Conservation (phyloP, 108 stramenopile genomes). For the Conticribra weissflogii region DNA sequence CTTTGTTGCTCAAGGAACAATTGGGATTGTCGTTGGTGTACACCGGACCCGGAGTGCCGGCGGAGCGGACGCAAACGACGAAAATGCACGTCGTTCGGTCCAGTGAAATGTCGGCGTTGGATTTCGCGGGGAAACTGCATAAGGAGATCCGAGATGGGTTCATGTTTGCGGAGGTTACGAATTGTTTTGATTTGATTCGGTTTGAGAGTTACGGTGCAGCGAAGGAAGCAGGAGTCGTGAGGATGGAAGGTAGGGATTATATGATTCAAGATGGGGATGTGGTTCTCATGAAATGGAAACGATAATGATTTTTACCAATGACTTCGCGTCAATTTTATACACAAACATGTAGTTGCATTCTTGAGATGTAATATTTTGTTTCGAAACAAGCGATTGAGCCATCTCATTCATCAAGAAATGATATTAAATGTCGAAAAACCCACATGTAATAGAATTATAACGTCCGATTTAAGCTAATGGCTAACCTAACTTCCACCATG, state of each 20-base stretch:
- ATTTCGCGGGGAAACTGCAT: conserved; percentile 76
- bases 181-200: conserved; percentile 46
- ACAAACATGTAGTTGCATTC: no score
- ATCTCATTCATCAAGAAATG: no score
- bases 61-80: conserved; percentile 65
- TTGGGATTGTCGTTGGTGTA: conserved; percentile 50
- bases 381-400: no score
- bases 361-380: no score
- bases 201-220: conserved; percentile 66
- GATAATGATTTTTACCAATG: no score
- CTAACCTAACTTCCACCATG: neutral
- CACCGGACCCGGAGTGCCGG: conserved; percentile 74
- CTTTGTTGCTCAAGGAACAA: conserved; percentile 51
- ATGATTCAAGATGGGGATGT: conserved; percentile 83
- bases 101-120: conserved; percentile 39
- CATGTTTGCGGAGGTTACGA: conserved; percentile 84
- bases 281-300: conserved; percentile 82
- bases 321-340: no score
- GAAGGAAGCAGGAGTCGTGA: conserved; percentile 74
- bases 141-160: conserved; percentile 92
- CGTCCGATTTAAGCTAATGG: conserved; percentile 1
- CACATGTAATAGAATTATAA: no score
- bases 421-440: no score
- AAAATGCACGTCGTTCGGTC: conserved; percentile 54
- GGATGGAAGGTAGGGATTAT: conserved; percentile 91